These are phyloP conservation scores for Phytophthora palmivora DNA, from an alignment of 352 stramenopile species.

Conservation along the genomic window DNA sequence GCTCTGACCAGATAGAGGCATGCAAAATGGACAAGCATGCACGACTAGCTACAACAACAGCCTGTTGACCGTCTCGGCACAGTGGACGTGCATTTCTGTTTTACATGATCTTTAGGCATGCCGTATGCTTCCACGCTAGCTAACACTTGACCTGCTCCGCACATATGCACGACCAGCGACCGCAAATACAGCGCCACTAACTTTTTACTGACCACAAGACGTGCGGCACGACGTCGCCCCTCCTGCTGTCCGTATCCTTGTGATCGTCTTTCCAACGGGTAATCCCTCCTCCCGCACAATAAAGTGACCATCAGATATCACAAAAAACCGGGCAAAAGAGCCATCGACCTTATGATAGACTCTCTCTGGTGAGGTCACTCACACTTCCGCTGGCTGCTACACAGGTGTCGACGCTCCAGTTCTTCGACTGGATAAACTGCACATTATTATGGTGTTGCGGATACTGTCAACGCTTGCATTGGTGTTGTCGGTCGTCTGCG, in stretches of 20 bases:
- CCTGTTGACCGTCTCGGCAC: constrained; percentile 22
- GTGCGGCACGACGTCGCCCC: not conserved
- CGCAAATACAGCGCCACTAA: constrained; percentile 19
- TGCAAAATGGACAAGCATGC: constrained; percentile 5
- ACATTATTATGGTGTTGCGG: constrained; percentile 13
- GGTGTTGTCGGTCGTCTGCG: constrained; percentile 5
- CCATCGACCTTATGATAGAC: constrained; percentile 21
- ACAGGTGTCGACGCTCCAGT: not conserved
- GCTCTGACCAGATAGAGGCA: not conserved
- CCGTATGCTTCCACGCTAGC: not conserved
- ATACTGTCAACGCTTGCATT: constrained; percentile 11
- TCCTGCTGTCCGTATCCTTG: no score
- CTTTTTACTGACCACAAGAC: constrained; percentile 9
- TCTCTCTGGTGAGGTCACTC: constrained; percentile 22
- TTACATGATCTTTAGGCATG: constrained; percentile 17
- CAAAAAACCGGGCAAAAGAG: constrained; percentile 8
- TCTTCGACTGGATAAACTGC: not conserved
- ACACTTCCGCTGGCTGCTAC: constrained; percentile 11
- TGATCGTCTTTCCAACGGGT: not conserved
- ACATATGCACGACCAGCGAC: constrained; percentile 9
- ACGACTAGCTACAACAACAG: constrained; percentile 8
- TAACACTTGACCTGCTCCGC: constrained; percentile 25
- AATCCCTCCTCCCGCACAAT: constrained; percentile 1
- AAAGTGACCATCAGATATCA: constrained; percentile 17
- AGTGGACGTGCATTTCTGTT: constrained; percentile 24